Conservation (phyloP, 2,329 filamentous ascomycete genomes). For the Gyromitra esculenta region DNA sequence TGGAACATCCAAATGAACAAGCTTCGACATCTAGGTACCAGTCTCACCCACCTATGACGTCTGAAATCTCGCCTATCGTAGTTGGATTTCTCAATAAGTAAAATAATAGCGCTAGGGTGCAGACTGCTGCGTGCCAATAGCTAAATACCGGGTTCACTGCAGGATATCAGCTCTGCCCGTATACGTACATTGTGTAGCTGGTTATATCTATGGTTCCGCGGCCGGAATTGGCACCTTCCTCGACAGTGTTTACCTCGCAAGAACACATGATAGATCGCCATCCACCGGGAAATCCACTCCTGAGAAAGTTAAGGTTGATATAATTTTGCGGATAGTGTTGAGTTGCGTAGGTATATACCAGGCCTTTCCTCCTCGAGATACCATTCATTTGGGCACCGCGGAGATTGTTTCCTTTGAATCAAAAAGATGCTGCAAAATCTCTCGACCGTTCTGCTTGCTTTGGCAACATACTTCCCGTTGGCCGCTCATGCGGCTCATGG, state of each 20-base stretch:
- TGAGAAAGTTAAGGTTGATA: not conserved
- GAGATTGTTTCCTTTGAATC: not conserved
- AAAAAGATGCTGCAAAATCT: constrained; percentile 20
- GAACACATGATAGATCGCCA: not conserved
- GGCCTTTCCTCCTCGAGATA: not conserved
- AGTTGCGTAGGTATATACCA: constrained; percentile 1
- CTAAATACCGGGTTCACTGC: not conserved
- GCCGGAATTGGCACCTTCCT: constrained; percentile 5
- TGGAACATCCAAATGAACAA: constrained; percentile 9
- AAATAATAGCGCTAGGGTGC: not conserved
- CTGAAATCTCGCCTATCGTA: constrained; percentile 2
- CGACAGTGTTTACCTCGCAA: not conserved
- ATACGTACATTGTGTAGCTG: not conserved
- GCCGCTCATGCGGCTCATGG: constrained; percentile 1
- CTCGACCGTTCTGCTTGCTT: constrained; percentile 21
- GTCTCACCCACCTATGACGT: not conserved
- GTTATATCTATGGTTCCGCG: not conserved
- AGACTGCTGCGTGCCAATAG: not conserved
- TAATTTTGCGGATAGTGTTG: not conserved
- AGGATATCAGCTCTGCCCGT: not conserved
- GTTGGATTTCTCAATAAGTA: not conserved
- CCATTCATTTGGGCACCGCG: not conserved
- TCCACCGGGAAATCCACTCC: not conserved
- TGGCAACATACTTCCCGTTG: constrained; percentile 9
- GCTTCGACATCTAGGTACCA: constrained; percentile 3